A percentile compares a stretch with the other conserved stretches of the same genome.
These are phyloP conservation scores for Gentiana straminea DNA, from an alignment of 257 asterid species.

Conservation along the genomic window DNA sequence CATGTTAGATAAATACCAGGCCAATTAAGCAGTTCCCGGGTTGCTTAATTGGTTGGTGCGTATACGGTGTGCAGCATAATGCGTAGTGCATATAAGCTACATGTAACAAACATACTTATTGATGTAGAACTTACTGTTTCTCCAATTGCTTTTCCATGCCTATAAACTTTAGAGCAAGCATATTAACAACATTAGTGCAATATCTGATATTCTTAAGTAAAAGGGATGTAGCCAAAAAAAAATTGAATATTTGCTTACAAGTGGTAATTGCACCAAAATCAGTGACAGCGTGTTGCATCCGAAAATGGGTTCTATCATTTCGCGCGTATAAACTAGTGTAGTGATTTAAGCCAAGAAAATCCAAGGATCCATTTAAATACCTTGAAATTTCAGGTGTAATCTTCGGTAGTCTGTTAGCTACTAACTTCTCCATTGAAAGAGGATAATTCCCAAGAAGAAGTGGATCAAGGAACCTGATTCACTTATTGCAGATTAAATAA, in stretches of 20 bases:
- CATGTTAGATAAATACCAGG: too few species aligned
- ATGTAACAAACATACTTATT: neutral
- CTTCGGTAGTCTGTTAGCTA: conserved; percentile 50
- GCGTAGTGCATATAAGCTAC: neutral
- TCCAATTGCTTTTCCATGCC: too few species aligned
- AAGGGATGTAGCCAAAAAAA: too few species aligned
- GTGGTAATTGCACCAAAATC: conserved; percentile 70
- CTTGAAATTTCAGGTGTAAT: conserved; percentile 30
- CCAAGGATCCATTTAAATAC: conserved; percentile 47
- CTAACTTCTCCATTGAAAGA: conserved; percentile 71
- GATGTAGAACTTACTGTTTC: too few species aligned
- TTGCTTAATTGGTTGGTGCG: neutral
- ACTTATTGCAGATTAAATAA: conserved; percentile 9
- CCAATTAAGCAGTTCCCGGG: too few species aligned
- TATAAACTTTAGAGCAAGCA: too few species aligned
- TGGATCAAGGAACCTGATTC: conserved; percentile 84
- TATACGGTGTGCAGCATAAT: neutral
- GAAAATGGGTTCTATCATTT: conserved; percentile 37
- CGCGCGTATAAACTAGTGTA: conserved; percentile 61
- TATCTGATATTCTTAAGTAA: too few species aligned
- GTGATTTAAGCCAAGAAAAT: conserved; percentile 71
- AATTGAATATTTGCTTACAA: too few species aligned
- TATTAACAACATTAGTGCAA: too few species aligned
- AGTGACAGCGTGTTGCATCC: conserved; percentile 50
- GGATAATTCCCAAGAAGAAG: conserved; percentile 77